Evolutionary conservation across 148 eudicot species (phyloP).

Genomic region (Euryodendron excelsum): DNA sequence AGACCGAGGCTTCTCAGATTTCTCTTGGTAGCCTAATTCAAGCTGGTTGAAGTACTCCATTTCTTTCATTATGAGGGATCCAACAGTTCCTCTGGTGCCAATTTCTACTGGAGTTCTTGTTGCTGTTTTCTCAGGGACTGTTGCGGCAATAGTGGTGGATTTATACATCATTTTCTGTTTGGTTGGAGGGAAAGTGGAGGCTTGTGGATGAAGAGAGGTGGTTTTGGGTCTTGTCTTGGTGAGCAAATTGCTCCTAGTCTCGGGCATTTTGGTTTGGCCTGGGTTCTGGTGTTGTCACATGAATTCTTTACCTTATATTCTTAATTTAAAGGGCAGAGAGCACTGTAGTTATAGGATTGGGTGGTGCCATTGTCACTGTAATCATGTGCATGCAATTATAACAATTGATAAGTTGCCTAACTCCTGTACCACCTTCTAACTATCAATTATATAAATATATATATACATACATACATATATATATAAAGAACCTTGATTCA

Average conservation of each 20-base stretch:
- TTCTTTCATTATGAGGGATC: conserved; percentile 58
- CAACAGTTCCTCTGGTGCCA: conserved; percentile 61
- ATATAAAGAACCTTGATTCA: not conserved
- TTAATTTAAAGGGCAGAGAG: not conserved
- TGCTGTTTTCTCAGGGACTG: conserved; percentile 23
- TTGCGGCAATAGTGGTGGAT: conserved; percentile 27
- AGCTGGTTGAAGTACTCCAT: conserved; percentile 45
- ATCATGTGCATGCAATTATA: conserved; percentile 26
- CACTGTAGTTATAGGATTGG: not conserved
- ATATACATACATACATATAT: not conserved
- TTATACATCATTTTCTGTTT: conserved; percentile 10
- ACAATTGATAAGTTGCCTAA: conserved; percentile 20
- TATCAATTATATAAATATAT: not conserved
- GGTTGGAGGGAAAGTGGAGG: conserved; percentile 15
- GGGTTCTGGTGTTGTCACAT: conserved; percentile 5
- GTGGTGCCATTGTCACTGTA: conserved; percentile 15
- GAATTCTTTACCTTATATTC: conserved; percentile 10
- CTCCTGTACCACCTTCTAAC: conserved; percentile 14
- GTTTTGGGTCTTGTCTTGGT: conserved; percentile 12
- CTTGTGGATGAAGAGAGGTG: conserved; percentile 22
- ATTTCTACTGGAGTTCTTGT: conserved; percentile 41
- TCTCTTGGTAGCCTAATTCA: conserved; percentile 26
- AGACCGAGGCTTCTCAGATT: conserved; percentile 5
- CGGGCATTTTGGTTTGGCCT: conserved; percentile 15
- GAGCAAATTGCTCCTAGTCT: conserved; percentile 7